A percentile compares a stretch with the other conserved stretches of the same genome.
Conservation (phyloP, 2,329 filamentous ascomycete species). For the Penicillium sp. region DNA sequence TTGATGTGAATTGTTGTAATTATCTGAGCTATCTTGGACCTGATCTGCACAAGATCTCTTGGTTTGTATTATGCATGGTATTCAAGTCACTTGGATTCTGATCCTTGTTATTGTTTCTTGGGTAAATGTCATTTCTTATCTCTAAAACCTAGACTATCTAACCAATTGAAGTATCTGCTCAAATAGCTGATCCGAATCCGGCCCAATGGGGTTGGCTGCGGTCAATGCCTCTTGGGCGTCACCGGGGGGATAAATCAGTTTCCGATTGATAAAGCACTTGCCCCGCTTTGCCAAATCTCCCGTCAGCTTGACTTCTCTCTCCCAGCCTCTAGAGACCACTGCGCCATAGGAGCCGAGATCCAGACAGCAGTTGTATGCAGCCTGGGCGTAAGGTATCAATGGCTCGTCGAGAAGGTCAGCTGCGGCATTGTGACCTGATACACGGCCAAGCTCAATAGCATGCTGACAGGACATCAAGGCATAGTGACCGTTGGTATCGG, state of each 20-base stretch:
- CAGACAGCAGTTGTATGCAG: constrained; percentile 34
- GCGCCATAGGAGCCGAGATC: constrained; percentile 36
- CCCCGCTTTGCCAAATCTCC: constrained; percentile 33
- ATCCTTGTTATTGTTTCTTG: too few species aligned
- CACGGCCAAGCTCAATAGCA: constrained; percentile 36
- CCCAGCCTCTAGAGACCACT: constrained; percentile 31
- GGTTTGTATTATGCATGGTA: too few species aligned
- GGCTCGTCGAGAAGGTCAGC: constrained; percentile 33
- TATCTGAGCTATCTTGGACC: too few species aligned
- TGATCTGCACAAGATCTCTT: too few species aligned
- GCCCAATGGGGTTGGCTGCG: constrained; percentile 22
- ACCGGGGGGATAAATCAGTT: constrained; percentile 36
- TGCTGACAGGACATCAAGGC: constrained; percentile 45
- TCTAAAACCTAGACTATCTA: background rate
- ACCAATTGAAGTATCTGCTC: constrained; percentile 6
- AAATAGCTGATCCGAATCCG: constrained; percentile 13
- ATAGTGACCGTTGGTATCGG: constrained; percentile 25
- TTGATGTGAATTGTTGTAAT: too few species aligned
- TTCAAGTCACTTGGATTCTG: too few species aligned
- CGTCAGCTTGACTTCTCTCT: constrained; percentile 26
- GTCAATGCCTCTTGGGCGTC: constrained; percentile 23
- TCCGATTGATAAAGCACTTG: constrained; percentile 36
- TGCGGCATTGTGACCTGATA: constrained; percentile 36
- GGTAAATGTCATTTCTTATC: too few species aligned
- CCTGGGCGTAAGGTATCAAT: constrained; percentile 29